phyloP scores from a whole-genome alignment of 1,284 basidiomycete genomes.

The Retiboletus flavoniger region DNA sequence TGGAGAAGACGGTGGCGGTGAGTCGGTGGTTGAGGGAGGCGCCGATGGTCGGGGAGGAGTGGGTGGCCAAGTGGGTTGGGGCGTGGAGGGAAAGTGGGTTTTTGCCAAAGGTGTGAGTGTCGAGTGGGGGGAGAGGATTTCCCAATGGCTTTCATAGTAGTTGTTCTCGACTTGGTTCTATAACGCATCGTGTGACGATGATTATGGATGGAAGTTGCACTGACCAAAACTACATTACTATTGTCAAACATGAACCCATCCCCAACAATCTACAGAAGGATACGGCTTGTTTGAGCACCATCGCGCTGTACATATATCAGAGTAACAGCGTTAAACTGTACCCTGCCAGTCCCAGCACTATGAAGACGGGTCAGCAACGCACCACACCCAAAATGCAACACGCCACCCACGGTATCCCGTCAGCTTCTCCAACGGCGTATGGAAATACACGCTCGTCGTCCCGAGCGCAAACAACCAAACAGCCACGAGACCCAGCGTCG shows the following conservation, averaged over 20 bases:
- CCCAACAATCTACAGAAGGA: no score
- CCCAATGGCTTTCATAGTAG: neutral
- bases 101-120: conserved; percentile 14
- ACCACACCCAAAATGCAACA: neutral
- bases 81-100: conserved; percentile 37
- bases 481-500: conserved; percentile 51
- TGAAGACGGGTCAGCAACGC: conserved; percentile 8
- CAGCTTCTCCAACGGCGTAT: conserved; percentile 84
- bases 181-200: neutral
- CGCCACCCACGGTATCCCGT: conserved; percentile 73
- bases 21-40: conserved; percentile 30
- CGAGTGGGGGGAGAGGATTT: neutral
- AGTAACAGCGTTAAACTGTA: conserved; percentile 39
- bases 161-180: neutral
- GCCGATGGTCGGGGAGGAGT: conserved; percentile 26
- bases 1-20: conserved; percentile 26
- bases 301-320: conserved; percentile 2
- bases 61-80: conserved; percentile 39
- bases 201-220: neutral
- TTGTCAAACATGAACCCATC: neutral
- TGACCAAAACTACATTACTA: neutral
- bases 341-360: conserved; percentile 45
- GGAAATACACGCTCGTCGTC: conserved; percentile 90
- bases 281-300: neutral
- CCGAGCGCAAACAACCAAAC: conserved; percentile 76